These are phyloP conservation scores for Alnus glutinosa DNA, from an alignment of 306 rosid species.

Conservation along the genomic window DNA sequence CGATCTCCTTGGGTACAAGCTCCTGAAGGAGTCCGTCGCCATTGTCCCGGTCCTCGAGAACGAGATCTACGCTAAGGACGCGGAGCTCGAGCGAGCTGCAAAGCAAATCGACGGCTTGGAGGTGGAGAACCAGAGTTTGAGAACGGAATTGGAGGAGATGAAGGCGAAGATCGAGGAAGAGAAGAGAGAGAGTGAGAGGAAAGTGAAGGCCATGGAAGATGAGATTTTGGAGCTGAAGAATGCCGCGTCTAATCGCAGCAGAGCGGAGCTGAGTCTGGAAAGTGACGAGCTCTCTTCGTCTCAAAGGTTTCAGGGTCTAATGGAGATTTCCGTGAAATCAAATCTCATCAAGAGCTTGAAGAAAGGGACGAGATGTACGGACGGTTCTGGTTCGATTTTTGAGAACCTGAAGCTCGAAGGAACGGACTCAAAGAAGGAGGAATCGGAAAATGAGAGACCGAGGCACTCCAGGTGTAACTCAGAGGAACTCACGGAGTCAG, in stretches of 20 bases:
- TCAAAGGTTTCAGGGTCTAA: conserved; percentile 60
- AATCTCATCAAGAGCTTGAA: conserved; percentile 60
- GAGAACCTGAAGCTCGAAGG: conserved; percentile 48
- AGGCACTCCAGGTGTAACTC: conserved; percentile 73
- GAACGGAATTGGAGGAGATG: conserved; percentile 41
- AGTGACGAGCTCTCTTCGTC: conserved; percentile 60
- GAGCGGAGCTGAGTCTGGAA: conserved; percentile 28
- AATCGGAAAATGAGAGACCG: conserved; percentile 49
- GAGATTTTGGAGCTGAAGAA: conserved; percentile 69
- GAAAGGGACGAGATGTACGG: conserved; percentile 40
- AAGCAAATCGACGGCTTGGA: conserved; percentile 46
- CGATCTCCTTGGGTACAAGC: conserved; percentile 85
- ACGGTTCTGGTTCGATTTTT: conserved; percentile 21
- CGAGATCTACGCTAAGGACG: conserved; percentile 57
- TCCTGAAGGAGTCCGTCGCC: conserved; percentile 71
- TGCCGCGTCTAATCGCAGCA: conserved; percentile 40
- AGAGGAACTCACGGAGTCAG: conserved; percentile 73
- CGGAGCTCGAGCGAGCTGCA: conserved; percentile 52
- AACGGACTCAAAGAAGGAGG: conserved; percentile 57
- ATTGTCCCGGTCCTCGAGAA: conserved; percentile 75
- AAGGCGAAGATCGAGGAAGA: conserved; percentile 41
- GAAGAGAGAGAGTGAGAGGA: conserved; percentile 43
- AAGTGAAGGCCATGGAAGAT: conserved; percentile 52
- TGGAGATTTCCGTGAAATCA: conserved; percentile 59
- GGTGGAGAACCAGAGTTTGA: conserved; percentile 51